These are phyloP conservation scores for Suhomyces bribrorum DNA, from an alignment of 1,139 yeast species.

Conservation along the genomic window DNA sequence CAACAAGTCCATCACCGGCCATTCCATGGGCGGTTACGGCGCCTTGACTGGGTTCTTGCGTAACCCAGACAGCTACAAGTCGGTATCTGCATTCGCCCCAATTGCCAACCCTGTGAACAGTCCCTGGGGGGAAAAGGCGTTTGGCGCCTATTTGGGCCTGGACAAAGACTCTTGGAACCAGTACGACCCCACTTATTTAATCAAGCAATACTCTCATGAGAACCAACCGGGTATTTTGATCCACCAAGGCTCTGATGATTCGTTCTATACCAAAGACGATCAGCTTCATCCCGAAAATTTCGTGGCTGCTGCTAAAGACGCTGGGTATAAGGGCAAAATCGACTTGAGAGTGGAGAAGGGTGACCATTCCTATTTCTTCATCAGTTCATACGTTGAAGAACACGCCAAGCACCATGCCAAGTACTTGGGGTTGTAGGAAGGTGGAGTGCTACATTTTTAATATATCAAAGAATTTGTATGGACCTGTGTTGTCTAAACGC, in stretches of 20 bases:
- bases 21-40: conserved; percentile 98
- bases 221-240: conserved; percentile 64
- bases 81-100: conserved; percentile 92
- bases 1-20: conserved; percentile 80
- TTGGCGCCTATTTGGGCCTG: conserved; percentile 71
- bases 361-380: conserved; percentile 91
- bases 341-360: conserved; percentile 60
- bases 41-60: conserved; percentile 77
- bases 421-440: conserved; percentile 66
- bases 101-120: conserved; percentile 74
- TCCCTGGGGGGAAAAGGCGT: conserved; percentile 85
- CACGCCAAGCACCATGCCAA: conserved; percentile 90
- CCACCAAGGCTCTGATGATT: conserved; percentile 80
- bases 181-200: conserved; percentile 80
- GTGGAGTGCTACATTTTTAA: too few species aligned
- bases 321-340: conserved; percentile 62
- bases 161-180: conserved; percentile 61
- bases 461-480: too few species aligned
- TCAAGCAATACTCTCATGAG: conserved; percentile 55
- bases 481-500: too few species aligned
- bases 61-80: conserved; percentile 72
- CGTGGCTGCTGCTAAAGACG: conserved; percentile 59
- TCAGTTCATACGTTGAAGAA: conserved; percentile 76
- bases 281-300: conserved; percentile 81
- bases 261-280: conserved; percentile 56